phyloP scores from a whole-genome alignment of 768 basidiomycete species.

The Lactarius pseudohatsudake region DNA sequence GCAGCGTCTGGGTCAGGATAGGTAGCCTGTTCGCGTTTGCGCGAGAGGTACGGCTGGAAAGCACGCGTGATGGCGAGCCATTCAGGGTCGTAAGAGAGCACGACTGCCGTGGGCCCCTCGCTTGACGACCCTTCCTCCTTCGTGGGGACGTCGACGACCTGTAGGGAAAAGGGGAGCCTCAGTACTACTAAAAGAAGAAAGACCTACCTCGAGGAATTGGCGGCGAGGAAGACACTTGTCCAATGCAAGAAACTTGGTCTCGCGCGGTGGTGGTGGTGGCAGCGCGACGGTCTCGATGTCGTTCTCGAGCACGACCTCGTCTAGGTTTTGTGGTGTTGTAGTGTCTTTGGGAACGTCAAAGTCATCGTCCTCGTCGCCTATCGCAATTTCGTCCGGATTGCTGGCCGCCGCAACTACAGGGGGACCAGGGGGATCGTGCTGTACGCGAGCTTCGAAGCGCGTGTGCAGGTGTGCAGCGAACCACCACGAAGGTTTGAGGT shows the following conservation, averaged over 20 bases:
- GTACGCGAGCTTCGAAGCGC: slow-evolving; percentile 72
- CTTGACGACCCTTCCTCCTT: slow-evolving; percentile 22
- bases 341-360: not conserved
- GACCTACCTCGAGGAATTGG: slow-evolving; percentile 69
- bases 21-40: slow-evolving; percentile 44
- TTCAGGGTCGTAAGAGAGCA: slow-evolving; percentile 63
- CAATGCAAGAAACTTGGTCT: slow-evolving; percentile 83
- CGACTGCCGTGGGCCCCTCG: slow-evolving; percentile 31
- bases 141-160: slow-evolving; percentile 70
- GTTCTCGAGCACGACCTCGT: slow-evolving; percentile 51
- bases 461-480: slow-evolving; percentile 91
- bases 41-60: slow-evolving; percentile 76
- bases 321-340: slow-evolving; percentile 40
- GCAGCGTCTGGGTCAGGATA: slow-evolving; percentile 60
- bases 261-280: slow-evolving; percentile 36
- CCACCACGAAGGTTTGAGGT: slow-evolving; percentile 81
- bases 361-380: slow-evolving; percentile 43
- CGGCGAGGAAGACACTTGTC: slow-evolving; percentile 61
- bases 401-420: slow-evolving; percentile 7
- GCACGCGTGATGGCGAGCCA: slow-evolving; percentile 53
- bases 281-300: slow-evolving; percentile 44
- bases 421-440: slow-evolving; percentile 37
- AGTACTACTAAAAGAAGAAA: not conserved
- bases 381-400: slow-evolving; percentile 54
- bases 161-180: not conserved